Base-by-base conservation (phyloP, 2,329 filamentous ascomycete species). In the Alternaria alternata region DNA sequence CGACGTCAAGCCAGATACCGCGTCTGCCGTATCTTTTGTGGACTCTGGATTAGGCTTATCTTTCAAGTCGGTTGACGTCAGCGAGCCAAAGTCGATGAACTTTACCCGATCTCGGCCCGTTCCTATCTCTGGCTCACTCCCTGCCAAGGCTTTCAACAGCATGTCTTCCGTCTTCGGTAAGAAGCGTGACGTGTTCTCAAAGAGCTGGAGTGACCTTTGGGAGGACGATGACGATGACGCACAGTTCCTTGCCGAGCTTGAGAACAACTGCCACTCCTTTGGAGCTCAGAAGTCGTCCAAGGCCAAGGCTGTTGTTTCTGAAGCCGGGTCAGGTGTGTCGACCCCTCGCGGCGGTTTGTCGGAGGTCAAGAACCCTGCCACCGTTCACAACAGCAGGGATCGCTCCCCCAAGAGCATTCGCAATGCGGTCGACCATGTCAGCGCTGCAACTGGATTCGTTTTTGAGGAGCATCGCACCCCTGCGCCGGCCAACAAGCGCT, bases 151-250 rank as follows among this genome's bases (percentile, higher is more conserved):
- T 41, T 83, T 89, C 68, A 84, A 87, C 54, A 89, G 91, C 62
- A 89, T 94, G 85, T 89, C 91, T 5, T 87, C 90, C 74, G 87
- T 94, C 51, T 94, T 96, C 75, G 92, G 91, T 52, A 89, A 89
- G 73, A 88, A 91, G 76, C 87, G 88, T 64, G 91, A 94, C 46
- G 83, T 86, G 48, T 92, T 96, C 48, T 97, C 95, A 57, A 98
- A 98, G 89, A 98, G 95, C 84, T 99, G 95, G 95, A 97, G 94
- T 74, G 95, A 99, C 78, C 88, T 98, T 78, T 97, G 93, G 90
- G 94, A 98, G 60, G 94, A 98, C 78, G 94, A 98, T 76, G 94
- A 98, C 54, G 93, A 95, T 73, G 89, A 91, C 65, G 67, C 67
- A 53, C 88, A 73, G 51, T 74, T 72, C 54, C 64, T 76, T 18